Percentiles rank a stretch among this genome's conserved stretches.
Evolutionary conservation across 306 rosid species (phyloP).

Genomic region (Elaeagnus macrophylla): DNA sequence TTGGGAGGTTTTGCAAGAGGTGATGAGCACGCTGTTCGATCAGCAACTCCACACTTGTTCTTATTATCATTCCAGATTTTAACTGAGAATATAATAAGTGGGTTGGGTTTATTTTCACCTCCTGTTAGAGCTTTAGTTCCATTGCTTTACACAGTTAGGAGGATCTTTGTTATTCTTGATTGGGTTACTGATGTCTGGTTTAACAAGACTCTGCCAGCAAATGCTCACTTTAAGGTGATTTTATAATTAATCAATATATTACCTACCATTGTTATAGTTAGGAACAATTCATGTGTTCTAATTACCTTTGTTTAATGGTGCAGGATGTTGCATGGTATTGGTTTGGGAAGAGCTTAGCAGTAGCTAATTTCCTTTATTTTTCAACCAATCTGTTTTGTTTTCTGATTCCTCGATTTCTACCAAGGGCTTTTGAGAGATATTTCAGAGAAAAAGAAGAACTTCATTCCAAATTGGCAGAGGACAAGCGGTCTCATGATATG

Average conservation of each 20-base stretch:
- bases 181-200: conserved; percentile 70
- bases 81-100: conserved; percentile 64
- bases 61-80: conserved; percentile 66
- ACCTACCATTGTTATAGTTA: neutral
- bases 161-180: conserved; percentile 65
- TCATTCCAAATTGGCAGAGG: conserved; percentile 45
- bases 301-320: conserved; percentile 8
- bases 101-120: conserved; percentile 64
- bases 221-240: conserved; percentile 50
- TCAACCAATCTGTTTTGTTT: conserved; percentile 53
- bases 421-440: conserved; percentile 70
- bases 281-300: too few species aligned
- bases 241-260: neutral
- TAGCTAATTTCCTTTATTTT: conserved; percentile 49
- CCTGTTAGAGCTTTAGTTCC: conserved; percentile 79
- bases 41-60: conserved; percentile 73
- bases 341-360: conserved; percentile 62
- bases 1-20: conserved; percentile 86
- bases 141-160: conserved; percentile 52
- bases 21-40: conserved; percentile 68
- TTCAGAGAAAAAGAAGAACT: conserved; percentile 47
- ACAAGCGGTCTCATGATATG: conserved; percentile 28
- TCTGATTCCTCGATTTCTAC: conserved; percentile 70
- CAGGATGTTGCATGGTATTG: conserved; percentile 66
- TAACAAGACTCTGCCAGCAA: conserved; percentile 51